These are phyloP conservation scores for Colletotrichum filicis DNA, from an alignment of 2,329 filamentous ascomycete genomes.

Conservation along the genomic window DNA sequence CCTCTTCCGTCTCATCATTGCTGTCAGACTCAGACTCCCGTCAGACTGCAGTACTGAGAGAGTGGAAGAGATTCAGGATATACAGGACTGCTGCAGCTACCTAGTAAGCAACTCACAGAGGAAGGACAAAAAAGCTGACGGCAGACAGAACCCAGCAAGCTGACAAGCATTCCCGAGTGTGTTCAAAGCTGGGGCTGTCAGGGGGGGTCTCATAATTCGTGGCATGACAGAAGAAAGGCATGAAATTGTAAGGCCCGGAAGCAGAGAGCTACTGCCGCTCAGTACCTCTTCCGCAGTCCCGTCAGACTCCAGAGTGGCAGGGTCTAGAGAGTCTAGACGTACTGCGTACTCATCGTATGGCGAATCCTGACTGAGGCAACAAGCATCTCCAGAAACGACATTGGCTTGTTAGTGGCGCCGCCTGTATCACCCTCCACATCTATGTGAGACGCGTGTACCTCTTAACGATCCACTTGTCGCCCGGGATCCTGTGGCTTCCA, in stretches of 20 bases:
- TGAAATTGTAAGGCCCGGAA: not conserved
- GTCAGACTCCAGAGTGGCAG: not conserved
- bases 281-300: not conserved
- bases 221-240: slow-evolving; percentile 2
- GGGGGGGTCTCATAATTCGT: not conserved
- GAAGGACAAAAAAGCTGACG: slow-evolving; percentile 13
- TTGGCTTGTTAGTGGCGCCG: slow-evolving; percentile 14
- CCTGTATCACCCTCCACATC: slow-evolving; percentile 14
- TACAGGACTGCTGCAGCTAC: not conserved
- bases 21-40: not conserved
- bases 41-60: not conserved
- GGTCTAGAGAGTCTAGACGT: too few species aligned
- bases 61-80: not conserved
- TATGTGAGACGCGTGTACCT: slow-evolving; percentile 34
- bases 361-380: slow-evolving; percentile 18
- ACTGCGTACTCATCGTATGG: too few species aligned
- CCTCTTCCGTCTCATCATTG: slow-evolving; percentile 1
- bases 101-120: slow-evolving; percentile 13
- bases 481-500: slow-evolving; percentile 29
- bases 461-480: slow-evolving; percentile 22
- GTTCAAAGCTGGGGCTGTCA: not conserved
- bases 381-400: slow-evolving; percentile 5
- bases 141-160: slow-evolving; percentile 16
- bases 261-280: not conserved
- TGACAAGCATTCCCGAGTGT: slow-evolving; percentile 7